phyloP scores from a whole-genome alignment of 73 alveolate species.

The Tetrahymena thermophila region DNA sequence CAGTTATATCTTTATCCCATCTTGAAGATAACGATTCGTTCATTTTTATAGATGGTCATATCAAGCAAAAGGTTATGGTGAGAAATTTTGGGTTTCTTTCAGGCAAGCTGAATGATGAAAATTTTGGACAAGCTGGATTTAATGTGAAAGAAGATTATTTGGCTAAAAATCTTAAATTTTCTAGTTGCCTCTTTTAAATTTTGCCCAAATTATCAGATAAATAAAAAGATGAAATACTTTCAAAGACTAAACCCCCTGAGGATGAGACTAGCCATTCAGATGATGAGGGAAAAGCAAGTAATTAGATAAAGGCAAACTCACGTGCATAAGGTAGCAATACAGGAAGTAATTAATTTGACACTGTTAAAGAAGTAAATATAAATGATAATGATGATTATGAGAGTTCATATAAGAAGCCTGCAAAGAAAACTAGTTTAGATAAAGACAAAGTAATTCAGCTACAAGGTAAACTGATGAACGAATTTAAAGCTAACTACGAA shows the following conservation, averaged over 20 bases:
- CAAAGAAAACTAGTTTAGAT: background rate
- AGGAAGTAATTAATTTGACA: background rate
- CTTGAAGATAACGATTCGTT: slow-evolving; percentile 25
- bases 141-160: background rate
- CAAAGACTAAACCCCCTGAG: background rate
- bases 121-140: slow-evolving; percentile 8
- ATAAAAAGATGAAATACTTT: slow-evolving; percentile 17
- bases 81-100: slow-evolving; percentile 20
- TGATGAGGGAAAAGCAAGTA: background rate
- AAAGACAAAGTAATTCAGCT: slow-evolving; percentile 12
- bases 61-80: slow-evolving; percentile 19
- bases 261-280: slow-evolving; percentile 4
- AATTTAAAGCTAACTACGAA: slow-evolving; percentile 36
- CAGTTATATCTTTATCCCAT: slow-evolving; percentile 40
- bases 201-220: slow-evolving; percentile 41
- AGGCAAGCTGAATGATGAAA: slow-evolving; percentile 1
- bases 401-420: background rate
- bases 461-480: slow-evolving; percentile 10
- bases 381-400: background rate
- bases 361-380: background rate
- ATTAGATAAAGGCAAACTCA: background rate
- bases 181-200: slow-evolving; percentile 20
- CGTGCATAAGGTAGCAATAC: background rate
- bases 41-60: slow-evolving; percentile 32
- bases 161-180: slow-evolving; percentile 14